These are phyloP conservation scores for Sugiyamaella lignohabitans DNA, from an alignment of 805 yeast species.

Conservation along the genomic window DNA sequence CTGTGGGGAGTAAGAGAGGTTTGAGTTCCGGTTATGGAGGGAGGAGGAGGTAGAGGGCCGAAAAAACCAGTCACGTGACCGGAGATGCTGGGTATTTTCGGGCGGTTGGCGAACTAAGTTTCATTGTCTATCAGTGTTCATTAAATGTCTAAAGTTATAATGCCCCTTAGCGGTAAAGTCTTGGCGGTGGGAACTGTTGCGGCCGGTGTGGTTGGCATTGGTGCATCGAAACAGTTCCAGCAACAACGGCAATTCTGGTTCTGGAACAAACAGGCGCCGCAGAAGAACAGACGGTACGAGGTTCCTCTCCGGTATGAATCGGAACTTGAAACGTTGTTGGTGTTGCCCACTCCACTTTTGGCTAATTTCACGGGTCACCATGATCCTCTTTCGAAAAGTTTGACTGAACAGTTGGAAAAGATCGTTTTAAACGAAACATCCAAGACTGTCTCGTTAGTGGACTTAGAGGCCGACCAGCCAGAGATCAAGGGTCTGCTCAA, in stretches of 20 bases:
- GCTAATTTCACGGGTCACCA: constrained; percentile 67
- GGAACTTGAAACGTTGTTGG: constrained; percentile 52
- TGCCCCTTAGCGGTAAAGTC: neutral
- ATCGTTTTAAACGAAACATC: constrained; percentile 45
- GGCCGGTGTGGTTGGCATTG: constrained; percentile 2
- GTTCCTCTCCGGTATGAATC: constrained; percentile 48
- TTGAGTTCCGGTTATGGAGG: no score
- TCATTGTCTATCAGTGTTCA: no score
- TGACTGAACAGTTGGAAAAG: constrained; percentile 55
- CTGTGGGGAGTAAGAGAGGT: no score
- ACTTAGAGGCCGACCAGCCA: constrained; percentile 61
- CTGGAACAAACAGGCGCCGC: constrained; percentile 22
- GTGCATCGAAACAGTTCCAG: neutral
- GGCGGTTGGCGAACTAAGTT: no score
- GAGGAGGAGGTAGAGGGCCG: no score
- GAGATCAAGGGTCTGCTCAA: constrained; percentile 54
- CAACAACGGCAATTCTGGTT: constrained; percentile 12
- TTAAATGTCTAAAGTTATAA: no score
- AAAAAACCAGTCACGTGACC: no score
- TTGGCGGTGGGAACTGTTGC: constrained; percentile 4
- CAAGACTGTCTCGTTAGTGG: constrained; percentile 55
- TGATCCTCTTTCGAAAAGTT: constrained; percentile 52
- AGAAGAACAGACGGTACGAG: constrained; percentile 14
- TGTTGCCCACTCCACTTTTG: constrained; percentile 52
- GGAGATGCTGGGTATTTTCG: no score